These are phyloP conservation scores for Xerocomellus intermedius DNA, from an alignment of 768 basidiomycete genomes.

Conservation along the genomic window DNA sequence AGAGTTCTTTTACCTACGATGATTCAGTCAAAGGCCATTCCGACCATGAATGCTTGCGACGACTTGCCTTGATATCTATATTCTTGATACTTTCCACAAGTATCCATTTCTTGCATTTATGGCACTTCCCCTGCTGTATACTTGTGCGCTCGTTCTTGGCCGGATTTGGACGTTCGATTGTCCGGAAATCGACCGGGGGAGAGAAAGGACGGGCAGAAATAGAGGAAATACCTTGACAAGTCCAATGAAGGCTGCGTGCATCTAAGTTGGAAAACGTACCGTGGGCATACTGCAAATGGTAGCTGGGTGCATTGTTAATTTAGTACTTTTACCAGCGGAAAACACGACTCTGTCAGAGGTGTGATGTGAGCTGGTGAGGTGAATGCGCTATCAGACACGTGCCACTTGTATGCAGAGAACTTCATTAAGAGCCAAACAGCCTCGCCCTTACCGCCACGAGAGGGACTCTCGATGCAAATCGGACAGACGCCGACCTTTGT, in stretches of 20 bases:
- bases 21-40: background rate
- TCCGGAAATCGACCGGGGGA: slow-evolving; percentile 66
- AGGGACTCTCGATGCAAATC: slow-evolving; percentile 60
- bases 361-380: slow-evolving; percentile 2
- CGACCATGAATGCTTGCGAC: background rate
- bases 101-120: slow-evolving; percentile 74
- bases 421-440: slow-evolving; percentile 76
- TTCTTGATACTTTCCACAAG: slow-evolving; percentile 71
- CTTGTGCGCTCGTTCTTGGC: slow-evolving; percentile 58
- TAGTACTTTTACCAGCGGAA: slow-evolving; percentile 1
- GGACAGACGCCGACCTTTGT: slow-evolving; percentile 78
- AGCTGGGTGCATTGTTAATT: slow-evolving; percentile 41
- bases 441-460: slow-evolving; percentile 63
- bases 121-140: slow-evolving; percentile 73
- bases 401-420: slow-evolving; percentile 83
- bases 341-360: slow-evolving; percentile 18
- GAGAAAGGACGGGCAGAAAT: slow-evolving; percentile 70
- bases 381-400: slow-evolving; percentile 21
- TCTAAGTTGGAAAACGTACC: slow-evolving; percentile 40
- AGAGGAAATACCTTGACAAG: slow-evolving; percentile 62
- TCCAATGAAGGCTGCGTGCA: background rate
- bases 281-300: slow-evolving; percentile 81
- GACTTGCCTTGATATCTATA: slow-evolving; percentile 62
- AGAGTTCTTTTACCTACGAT: slow-evolving; percentile 64
- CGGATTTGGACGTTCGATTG: slow-evolving; percentile 41